Percentiles rank a stretch among this genome's conserved stretches.
Evolutionary conservation across 306 rosid species (phyloP).

Genomic region (Pterocarpus macrocarpus): DNA sequence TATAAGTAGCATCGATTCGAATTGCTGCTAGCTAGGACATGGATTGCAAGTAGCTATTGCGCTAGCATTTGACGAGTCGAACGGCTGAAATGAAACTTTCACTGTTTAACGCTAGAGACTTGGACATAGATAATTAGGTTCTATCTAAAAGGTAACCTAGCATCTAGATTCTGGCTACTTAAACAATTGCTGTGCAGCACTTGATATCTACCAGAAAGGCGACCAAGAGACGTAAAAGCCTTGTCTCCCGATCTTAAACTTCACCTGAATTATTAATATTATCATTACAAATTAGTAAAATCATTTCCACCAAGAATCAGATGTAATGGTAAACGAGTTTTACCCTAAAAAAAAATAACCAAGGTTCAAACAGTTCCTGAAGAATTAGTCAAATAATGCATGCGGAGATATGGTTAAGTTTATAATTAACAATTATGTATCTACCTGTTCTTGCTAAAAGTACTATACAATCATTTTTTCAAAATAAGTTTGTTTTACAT

Average conservation of each 20-base stretch:
- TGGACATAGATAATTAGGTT: constrained; percentile 13
- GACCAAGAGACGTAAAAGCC: constrained; percentile 20
- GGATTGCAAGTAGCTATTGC: neutral
- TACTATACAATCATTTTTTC: neutral
- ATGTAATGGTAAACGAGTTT: neutral
- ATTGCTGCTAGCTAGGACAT: neutral
- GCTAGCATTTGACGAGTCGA: neutral
- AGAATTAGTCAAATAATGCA: neutral
- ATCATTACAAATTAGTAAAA: neutral
- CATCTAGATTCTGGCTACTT: constrained; percentile 46
- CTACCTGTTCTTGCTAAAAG: neutral
- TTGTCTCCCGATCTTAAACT: neutral
- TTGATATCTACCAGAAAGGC: neutral
- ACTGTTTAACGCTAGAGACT: neutral
- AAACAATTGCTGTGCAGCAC: too few species aligned
- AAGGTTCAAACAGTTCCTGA: neutral
- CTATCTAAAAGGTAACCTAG: constrained; percentile 12
- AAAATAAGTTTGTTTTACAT: neutral
- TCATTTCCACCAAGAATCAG: neutral
- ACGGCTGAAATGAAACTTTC: constrained; percentile 1
- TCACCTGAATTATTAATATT: neutral
- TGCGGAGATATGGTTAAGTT: neutral
- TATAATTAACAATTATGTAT: neutral
- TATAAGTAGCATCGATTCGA: neutral
- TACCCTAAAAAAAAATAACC: too few species aligned